These are phyloP conservation scores for Ziziphus jujuba DNA, from an alignment of 306 rosid genomes.

Conservation along the genomic window DNA sequence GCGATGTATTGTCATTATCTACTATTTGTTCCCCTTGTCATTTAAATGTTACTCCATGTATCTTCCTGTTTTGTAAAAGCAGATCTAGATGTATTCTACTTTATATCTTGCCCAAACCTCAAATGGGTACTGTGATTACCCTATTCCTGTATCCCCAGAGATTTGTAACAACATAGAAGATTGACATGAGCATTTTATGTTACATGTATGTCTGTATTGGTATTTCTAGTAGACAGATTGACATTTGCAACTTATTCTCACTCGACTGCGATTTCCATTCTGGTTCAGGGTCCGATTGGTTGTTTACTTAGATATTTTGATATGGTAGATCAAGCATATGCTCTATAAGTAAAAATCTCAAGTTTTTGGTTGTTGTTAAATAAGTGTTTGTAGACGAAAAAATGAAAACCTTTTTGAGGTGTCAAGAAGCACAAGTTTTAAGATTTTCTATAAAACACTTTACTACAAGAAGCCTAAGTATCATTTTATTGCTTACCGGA, in stretches of 20 bases:
- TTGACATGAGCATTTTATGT: conserved; percentile 40
- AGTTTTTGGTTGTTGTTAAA: too few species aligned
- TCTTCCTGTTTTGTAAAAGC: conserved; percentile 50
- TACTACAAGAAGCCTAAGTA: too few species aligned
- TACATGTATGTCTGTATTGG: conserved; percentile 39
- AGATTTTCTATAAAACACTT: too few species aligned
- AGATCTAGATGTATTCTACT: conserved; percentile 56
- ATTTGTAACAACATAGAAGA: conserved; percentile 54
- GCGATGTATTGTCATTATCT: conserved; percentile 29
- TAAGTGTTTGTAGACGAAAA: too few species aligned
- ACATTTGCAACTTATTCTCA: conserved; percentile 16
- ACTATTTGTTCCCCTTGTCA: conserved; percentile 19
- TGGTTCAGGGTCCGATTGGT: conserved; percentile 17
- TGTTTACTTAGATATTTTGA: background rate
- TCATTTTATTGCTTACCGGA: too few species aligned
- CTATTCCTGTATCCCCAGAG: conserved; percentile 35
- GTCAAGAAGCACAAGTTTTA: too few species aligned
- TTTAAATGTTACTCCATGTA: conserved; percentile 16
- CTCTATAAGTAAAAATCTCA: too few species aligned
- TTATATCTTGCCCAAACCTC: conserved; percentile 40
- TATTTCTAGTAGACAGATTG: conserved; percentile 27
- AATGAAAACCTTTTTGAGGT: too few species aligned
- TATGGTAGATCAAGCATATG: too few species aligned
- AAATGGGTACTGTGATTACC: conserved; percentile 44
- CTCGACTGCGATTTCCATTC: conserved; percentile 20